A percentile compares a stretch with the other conserved stretches of the same genome.
Evolutionary conservation across 345 rosid species (phyloP).

Genomic region (Rhodamnia argentea): DNA sequence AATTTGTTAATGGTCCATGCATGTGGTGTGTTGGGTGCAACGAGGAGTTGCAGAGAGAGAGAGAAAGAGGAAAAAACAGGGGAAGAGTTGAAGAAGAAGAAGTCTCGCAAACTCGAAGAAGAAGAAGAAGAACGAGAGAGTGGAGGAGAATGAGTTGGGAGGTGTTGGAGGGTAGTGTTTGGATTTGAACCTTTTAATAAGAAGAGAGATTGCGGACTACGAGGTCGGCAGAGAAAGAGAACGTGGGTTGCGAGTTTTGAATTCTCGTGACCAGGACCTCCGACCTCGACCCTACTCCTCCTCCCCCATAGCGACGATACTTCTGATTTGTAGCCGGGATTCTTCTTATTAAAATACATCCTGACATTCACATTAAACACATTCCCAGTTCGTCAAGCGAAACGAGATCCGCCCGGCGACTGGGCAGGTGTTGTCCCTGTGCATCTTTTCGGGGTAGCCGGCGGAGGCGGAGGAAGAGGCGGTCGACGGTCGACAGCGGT

Average conservation of each 20-base stretch:
- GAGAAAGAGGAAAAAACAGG: not conserved
- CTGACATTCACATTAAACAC: not conserved
- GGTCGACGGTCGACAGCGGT: not conserved
- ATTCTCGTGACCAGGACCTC: not conserved
- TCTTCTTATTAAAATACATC: no score
- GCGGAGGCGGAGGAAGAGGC: not conserved
- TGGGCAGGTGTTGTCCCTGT: not conserved
- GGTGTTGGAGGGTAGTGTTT: not conserved
- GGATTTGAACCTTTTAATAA: not conserved
- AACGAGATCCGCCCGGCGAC: not conserved
- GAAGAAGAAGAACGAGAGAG: slow-evolving; percentile 2
- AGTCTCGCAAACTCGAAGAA: not conserved
- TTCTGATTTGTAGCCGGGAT: not conserved
- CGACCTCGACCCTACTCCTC: no score
- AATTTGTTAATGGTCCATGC: not conserved
- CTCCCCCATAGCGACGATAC: not conserved
- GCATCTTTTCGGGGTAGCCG: not conserved
- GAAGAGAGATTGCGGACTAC: not conserved
- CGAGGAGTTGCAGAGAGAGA: slow-evolving; percentile 47
- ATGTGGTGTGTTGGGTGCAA: slow-evolving; percentile 20
- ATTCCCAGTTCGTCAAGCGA: not conserved
- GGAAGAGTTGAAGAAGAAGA: not conserved
- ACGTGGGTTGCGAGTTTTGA: not conserved
- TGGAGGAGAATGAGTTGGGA: not conserved
- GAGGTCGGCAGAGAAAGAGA: not conserved